phyloP scores from a whole-genome alignment of 73 alveolate genomes.

The Durusdinium trenchii region DNA sequence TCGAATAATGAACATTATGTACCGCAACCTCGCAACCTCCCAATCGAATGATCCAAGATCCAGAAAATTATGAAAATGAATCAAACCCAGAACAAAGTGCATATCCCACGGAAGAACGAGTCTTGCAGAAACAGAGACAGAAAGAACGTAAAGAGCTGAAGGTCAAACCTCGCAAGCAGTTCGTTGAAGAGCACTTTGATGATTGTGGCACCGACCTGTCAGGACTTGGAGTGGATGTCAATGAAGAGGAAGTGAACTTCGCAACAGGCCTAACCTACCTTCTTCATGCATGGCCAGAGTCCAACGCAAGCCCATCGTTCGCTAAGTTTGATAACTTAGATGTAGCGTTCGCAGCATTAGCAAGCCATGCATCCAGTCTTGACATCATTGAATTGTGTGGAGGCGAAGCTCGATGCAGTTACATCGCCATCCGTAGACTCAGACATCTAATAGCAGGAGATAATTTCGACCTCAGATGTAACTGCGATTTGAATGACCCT shows the following conservation, averaged over 20 bases:
- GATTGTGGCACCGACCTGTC: constrained; percentile 9
- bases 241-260: too few relatives aligned
- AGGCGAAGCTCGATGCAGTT: background rate
- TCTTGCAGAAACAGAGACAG: background rate
- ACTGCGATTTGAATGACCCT: background rate
- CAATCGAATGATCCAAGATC: too few relatives aligned
- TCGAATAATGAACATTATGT: too few relatives aligned
- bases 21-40: too few relatives aligned
- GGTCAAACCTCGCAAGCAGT: background rate
- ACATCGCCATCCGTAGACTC: background rate
- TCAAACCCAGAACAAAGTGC: too few relatives aligned
- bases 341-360: background rate
- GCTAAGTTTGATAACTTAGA: background rate
- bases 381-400: background rate
- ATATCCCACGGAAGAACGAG: background rate
- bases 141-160: background rate
- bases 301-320: too few relatives aligned
- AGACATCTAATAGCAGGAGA: background rate
- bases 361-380: background rate
- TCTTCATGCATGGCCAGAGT: too few relatives aligned
- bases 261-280: too few relatives aligned
- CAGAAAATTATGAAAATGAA: too few relatives aligned
- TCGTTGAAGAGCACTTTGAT: background rate
- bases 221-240: background rate
- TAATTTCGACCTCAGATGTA: background rate